Evolutionary conservation across 345 rosid species (phyloP).

Genomic region (Linum tenue): DNA sequence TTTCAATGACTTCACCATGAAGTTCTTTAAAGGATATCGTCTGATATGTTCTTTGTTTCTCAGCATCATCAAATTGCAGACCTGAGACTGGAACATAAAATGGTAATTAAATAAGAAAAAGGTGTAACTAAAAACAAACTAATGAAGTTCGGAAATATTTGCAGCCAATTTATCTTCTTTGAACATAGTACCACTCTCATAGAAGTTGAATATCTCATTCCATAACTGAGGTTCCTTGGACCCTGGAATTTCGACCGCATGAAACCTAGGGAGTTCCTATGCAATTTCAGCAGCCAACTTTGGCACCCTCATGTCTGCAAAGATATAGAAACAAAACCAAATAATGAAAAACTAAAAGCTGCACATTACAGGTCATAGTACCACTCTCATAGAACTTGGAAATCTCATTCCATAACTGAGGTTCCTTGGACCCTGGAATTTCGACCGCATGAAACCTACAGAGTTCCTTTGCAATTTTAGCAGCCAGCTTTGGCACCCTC

Average conservation of each 20-base stretch:
- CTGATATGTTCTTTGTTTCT: slow-evolving; percentile 53
- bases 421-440: slow-evolving; percentile 82
- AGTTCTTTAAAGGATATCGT: slow-evolving; percentile 66
- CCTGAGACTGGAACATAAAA: slow-evolving; percentile 50
- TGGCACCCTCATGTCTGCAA: slow-evolving; percentile 70
- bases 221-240: slow-evolving; percentile 90
- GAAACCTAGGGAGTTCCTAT: slow-evolving; percentile 66
- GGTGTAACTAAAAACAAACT: background rate
- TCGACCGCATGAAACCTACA: slow-evolving; percentile 67
- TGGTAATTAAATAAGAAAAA: slow-evolving; percentile 11
- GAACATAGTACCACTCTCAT: slow-evolving; percentile 51
- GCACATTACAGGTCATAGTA: slow-evolving; percentile 10
- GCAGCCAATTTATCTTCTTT: background rate
- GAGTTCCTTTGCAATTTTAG: slow-evolving; percentile 79
- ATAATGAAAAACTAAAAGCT: background rate
- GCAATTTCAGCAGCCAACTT: slow-evolving; percentile 80
- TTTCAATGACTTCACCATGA: slow-evolving; percentile 53
- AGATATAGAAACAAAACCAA: background rate
- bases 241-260: slow-evolving; percentile 75
- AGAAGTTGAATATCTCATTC: slow-evolving; percentile 78
- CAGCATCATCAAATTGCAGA: slow-evolving; percentile 61
- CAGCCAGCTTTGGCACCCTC: slow-evolving; percentile 74
- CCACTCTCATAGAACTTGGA: slow-evolving; percentile 82
- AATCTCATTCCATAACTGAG: slow-evolving; percentile 86
- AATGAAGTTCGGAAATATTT: background rate